Base-by-base conservation (phyloP, 73 alveolate species). In the Paraurostyla sp. region DNA sequence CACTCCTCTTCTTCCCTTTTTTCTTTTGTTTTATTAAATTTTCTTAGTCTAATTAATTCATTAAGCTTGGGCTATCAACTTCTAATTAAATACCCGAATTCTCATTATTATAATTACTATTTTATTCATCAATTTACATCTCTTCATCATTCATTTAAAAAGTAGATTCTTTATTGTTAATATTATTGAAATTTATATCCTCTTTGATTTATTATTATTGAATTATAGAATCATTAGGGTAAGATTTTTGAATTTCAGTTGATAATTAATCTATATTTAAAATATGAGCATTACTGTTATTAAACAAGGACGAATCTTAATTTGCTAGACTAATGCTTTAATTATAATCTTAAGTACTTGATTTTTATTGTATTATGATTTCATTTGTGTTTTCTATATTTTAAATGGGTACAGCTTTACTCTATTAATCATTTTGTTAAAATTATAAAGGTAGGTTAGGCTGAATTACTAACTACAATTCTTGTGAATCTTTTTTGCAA, bases 1-100 rank as follows among this genome's bases (percentile, higher is more conserved):
- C 38, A 58, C 32, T 76, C 76, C 36, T 51, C 59, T 69, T 69
- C 25, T 57, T 76, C 88, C 35, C 52, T 16, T 76, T 76, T 40
- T 32, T 76, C 2, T 25, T 51, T 27, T 11, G 9, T 0, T 32
- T 20, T 3, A 9, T 20, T 16, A 13, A 52, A 29, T 51, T 51
- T 16, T 45, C 51, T 71, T 27, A 13, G 3, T 40, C 46, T 20
- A 20, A 33, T 0, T 50, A 51, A 9, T 41, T 60, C 9, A 36
- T 51, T 33, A 42, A 0, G 16, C 23, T 49, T 32, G 25, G 7
- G 3, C 62, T 60, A 11, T 76, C 88, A 22, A 25, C 59, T 43
- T 76, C 88, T 9, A 49, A 30, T 20, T 6, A 76, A 16, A 29
- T 51, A 33, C 3, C 36, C 9, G 45, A 52, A 32, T 76, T 76